These are phyloP conservation scores for Chalaropsis ovoidea DNA, from an alignment of 2,329 filamentous ascomycete species.

Conservation along the genomic window DNA sequence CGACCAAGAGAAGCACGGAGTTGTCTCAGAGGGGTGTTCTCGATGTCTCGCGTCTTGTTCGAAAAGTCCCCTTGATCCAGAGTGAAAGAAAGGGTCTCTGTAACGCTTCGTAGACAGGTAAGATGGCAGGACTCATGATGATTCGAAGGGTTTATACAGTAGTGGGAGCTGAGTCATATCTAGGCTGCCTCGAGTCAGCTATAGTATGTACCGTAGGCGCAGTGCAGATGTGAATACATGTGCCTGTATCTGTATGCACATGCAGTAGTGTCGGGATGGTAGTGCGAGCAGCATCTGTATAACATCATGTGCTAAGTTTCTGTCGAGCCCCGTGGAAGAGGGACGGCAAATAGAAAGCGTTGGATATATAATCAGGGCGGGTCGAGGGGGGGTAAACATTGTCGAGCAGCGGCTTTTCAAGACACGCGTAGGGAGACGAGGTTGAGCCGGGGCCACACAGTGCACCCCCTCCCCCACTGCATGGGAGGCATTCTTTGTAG, in stretches of 20 bases:
- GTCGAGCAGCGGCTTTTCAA: not conserved
- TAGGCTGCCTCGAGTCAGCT: no score
- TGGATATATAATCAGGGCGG: conserved; percentile 12
- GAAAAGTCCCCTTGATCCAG: not conserved
- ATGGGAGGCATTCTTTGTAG: not conserved
- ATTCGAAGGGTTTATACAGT: not conserved
- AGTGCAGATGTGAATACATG: not conserved
- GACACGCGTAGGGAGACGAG: not conserved
- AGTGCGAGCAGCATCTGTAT: not conserved
- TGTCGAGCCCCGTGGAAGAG: not conserved
- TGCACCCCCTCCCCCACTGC: not conserved
- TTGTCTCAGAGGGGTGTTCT: not conserved
- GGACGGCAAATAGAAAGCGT: not conserved
- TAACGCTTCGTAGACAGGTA: not conserved
- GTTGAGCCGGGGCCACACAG: not conserved
- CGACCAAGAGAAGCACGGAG: not conserved
- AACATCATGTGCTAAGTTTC: not conserved
- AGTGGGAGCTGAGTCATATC: not conserved
- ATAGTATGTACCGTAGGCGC: no score
- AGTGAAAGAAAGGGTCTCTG: not conserved
- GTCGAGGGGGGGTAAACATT: not conserved
- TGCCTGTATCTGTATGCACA: not conserved
- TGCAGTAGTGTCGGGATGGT: not conserved
- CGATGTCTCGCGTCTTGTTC: not conserved
- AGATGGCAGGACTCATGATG: not conserved